A percentile compares a stretch with the other conserved stretches of the same genome.
Conservation (phyloP, 345 rosid species). For the Mangifera indica region DNA sequence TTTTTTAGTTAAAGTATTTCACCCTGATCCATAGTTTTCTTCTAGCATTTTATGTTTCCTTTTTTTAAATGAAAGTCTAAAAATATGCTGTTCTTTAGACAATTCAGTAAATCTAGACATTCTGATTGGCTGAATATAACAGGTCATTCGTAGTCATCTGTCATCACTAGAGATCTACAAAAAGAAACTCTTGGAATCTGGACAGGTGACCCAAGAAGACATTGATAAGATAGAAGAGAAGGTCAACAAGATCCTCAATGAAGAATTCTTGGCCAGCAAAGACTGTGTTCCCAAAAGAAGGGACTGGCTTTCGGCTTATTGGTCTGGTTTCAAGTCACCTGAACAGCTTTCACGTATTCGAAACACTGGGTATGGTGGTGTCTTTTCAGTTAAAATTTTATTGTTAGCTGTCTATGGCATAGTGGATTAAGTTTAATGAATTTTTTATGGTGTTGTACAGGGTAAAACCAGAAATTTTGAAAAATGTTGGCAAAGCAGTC, state of each 20-base stretch:
- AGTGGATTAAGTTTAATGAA: neutral
- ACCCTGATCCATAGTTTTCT: neutral
- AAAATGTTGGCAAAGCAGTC: slow-evolving; percentile 76
- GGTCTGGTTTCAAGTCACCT: slow-evolving; percentile 81
- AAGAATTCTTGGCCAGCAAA: slow-evolving; percentile 70
- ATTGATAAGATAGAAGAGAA: slow-evolving; percentile 54
- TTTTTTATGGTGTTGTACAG: slow-evolving; percentile 36
- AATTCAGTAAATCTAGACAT: neutral
- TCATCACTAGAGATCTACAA: slow-evolving; percentile 68
- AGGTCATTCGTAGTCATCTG: slow-evolving; percentile 74
- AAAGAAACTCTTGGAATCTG: slow-evolving; percentile 61
- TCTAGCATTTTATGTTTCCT: neutral
- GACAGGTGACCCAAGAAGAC: slow-evolving; percentile 57
- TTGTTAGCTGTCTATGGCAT: slow-evolving; percentile 1
- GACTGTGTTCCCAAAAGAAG: slow-evolving; percentile 65
- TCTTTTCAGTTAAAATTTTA: slow-evolving; percentile 6
- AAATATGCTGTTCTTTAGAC: neutral
- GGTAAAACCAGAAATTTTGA: slow-evolving; percentile 80
- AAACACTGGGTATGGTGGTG: slow-evolving; percentile 60
- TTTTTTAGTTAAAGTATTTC: neutral
- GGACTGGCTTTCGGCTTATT: slow-evolving; percentile 84
- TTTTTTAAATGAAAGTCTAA: too few species aligned
- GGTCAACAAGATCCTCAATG: slow-evolving; percentile 65
- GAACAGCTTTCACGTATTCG: slow-evolving; percentile 75
- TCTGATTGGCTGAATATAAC: slow-evolving; percentile 25